These are phyloP conservation scores for Fusarium sp. DNA, from an alignment of 2,329 filamentous ascomycete species.

Conservation along the genomic window DNA sequence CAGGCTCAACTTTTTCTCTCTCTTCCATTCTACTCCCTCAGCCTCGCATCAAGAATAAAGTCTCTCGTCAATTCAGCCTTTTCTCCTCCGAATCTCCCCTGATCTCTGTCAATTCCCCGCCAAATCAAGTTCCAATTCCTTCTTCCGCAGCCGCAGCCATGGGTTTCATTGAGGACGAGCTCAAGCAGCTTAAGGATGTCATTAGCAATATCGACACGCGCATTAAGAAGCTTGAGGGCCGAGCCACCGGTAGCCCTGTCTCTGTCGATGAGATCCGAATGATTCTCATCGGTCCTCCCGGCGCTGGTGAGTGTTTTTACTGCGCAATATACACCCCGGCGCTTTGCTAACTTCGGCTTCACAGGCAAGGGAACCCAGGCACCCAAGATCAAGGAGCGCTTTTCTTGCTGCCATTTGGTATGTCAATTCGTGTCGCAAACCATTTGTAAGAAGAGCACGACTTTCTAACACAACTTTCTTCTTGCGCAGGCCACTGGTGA, in stretches of 20 bases:
- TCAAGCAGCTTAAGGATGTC: slow-evolving; percentile 85
- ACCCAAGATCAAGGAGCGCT: slow-evolving; percentile 97
- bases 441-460: not conserved
- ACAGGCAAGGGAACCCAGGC: slow-evolving; percentile 98
- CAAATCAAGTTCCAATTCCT: slow-evolving; percentile 31
- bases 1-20: slow-evolving; percentile 33
- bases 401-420: slow-evolving; percentile 96
- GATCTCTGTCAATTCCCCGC: slow-evolving; percentile 29
- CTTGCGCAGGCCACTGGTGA: slow-evolving; percentile 86
- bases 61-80: slow-evolving; percentile 15
- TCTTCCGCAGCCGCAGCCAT: slow-evolving; percentile 63
- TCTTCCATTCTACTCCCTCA: slow-evolving; percentile 17
- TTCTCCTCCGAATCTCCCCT: slow-evolving; percentile 23
- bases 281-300: slow-evolving; percentile 96
- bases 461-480: slow-evolving; percentile 30
- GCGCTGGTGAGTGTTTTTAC: slow-evolving; percentile 76
- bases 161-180: slow-evolving; percentile 87
- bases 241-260: slow-evolving; percentile 64
- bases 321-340: slow-evolving; percentile 5
- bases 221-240: slow-evolving; percentile 84
- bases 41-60: slow-evolving; percentile 27
- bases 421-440: slow-evolving; percentile 47
- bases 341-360: slow-evolving; percentile 32
- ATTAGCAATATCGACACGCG: slow-evolving; percentile 85
- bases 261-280: slow-evolving; percentile 81